Conservation (phyloP, 2,329 filamentous ascomycete genomes). For the Claviceps humidiphila region DNA sequence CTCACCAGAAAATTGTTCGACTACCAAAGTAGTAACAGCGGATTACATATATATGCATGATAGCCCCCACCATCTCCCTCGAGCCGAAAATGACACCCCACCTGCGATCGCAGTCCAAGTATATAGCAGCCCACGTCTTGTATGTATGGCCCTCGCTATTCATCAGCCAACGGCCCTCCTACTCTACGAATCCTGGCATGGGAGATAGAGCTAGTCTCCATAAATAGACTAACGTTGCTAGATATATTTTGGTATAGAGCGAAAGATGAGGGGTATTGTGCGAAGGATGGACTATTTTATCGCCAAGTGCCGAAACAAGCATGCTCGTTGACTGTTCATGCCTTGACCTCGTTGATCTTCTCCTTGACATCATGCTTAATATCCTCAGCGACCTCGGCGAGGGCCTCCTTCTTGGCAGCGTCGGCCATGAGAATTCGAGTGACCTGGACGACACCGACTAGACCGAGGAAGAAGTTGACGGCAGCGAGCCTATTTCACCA, state of each 20-base stretch:
- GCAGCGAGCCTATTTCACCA: slow-evolving; percentile 60
- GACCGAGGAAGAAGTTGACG: slow-evolving; percentile 95
- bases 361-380: slow-evolving; percentile 28
- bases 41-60: neutral
- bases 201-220: no score
- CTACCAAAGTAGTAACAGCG: neutral
- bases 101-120: neutral
- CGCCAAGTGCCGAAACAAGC: neutral
- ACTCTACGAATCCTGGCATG: no score
- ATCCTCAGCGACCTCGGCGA: slow-evolving; percentile 22
- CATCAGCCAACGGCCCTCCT: no score
- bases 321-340: neutral
- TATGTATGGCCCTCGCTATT: no score
- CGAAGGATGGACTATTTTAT: neutral
- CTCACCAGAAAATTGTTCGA: no score
- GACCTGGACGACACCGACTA: slow-evolving; percentile 74
- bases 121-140: neutral
- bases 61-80: neutral
- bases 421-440: slow-evolving; percentile 60
- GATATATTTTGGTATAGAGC: no score
- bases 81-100: neutral
- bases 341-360: slow-evolving; percentile 12
- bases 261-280: no score
- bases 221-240: no score
- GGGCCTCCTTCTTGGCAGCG: slow-evolving; percentile 41